phyloP scores from a whole-genome alignment of 768 basidiomycete genomes.

The Galerina marginata region DNA sequence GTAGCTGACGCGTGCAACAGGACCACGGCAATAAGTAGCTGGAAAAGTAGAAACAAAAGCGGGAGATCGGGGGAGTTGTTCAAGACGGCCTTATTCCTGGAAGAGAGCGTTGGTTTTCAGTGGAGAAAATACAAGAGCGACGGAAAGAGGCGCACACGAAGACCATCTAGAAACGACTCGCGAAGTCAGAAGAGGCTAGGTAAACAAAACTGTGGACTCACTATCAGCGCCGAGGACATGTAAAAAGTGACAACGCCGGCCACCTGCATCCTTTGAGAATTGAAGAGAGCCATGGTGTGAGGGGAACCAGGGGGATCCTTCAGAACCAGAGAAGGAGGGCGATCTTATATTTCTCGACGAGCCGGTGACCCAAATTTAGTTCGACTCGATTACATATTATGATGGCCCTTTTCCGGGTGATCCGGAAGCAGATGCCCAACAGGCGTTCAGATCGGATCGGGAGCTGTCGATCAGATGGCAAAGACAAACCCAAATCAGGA shows the following conservation, averaged over 20 bases:
- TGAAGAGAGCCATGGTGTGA: constrained; percentile 34
- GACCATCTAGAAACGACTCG: constrained; percentile 45
- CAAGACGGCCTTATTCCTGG: constrained; percentile 78
- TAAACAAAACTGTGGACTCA: constrained; percentile 42
- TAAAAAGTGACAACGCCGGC: constrained; percentile 79
- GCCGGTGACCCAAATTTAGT: too few relatives aligned
- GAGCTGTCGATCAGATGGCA: too few relatives aligned
- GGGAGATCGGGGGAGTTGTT: constrained; percentile 70
- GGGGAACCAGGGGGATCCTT: background rate
- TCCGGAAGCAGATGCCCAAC: too few relatives aligned
- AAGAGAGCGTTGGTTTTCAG: background rate
- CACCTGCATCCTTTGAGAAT: constrained; percentile 52
- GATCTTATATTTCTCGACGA: too few relatives aligned
- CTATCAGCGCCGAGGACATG: constrained; percentile 76
- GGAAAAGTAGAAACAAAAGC: constrained; percentile 68
- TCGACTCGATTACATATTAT: too few relatives aligned
- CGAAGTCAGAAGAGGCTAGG: constrained; percentile 1
- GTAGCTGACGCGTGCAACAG: constrained; percentile 62
- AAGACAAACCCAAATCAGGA: too few relatives aligned
- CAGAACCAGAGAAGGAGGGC: too few relatives aligned
- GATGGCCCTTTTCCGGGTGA: too few relatives aligned
- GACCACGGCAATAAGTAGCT: constrained; percentile 71
- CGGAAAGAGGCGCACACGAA: constrained; percentile 45
- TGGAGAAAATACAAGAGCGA: background rate
- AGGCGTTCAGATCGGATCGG: too few relatives aligned